Percentiles rank a stretch among this genome's conserved stretches.
Conservation (phyloP, 139 green algal genomes). For the Ettlia oleoabundans region DNA sequence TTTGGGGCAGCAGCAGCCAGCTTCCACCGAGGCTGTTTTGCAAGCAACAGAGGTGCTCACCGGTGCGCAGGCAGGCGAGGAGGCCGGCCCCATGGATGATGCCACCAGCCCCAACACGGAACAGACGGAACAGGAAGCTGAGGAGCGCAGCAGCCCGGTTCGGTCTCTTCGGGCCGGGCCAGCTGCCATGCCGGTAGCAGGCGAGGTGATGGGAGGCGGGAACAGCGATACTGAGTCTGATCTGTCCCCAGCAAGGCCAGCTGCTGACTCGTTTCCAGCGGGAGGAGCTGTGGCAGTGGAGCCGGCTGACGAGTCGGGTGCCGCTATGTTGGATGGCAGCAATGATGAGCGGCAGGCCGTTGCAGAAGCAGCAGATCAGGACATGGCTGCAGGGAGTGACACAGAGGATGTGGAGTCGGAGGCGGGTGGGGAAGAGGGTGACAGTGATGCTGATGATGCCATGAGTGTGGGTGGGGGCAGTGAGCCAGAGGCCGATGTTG, state of each 20-base stretch:
- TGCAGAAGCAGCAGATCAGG: no score
- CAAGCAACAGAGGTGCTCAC: slow-evolving; percentile 7
- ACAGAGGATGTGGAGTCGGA: no score
- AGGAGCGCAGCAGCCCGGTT: neutral
- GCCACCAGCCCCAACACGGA: neutral
- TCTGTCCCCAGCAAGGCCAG: neutral
- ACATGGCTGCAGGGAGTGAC: no score
- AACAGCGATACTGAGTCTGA: neutral
- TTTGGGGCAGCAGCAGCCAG: slow-evolving; percentile 3
- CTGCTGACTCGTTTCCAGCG: neutral
- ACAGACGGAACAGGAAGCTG: neutral
- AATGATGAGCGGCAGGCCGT: no score
- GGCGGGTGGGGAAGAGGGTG: no score
- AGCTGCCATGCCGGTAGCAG: neutral
- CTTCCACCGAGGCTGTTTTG: neutral
- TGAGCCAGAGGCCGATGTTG: no score
- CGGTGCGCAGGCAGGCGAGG: no score
- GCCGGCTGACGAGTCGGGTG: no score
- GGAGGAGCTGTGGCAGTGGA: no score
- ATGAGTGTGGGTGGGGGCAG: no score
- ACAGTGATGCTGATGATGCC: no score
- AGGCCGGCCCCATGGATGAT: neutral
- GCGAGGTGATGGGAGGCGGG: slow-evolving; percentile 1
- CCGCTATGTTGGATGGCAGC: no score
- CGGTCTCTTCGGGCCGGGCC: neutral